Conservation (phyloP, 345 rosid species). For the Eucalyptus viminalis region DNA sequence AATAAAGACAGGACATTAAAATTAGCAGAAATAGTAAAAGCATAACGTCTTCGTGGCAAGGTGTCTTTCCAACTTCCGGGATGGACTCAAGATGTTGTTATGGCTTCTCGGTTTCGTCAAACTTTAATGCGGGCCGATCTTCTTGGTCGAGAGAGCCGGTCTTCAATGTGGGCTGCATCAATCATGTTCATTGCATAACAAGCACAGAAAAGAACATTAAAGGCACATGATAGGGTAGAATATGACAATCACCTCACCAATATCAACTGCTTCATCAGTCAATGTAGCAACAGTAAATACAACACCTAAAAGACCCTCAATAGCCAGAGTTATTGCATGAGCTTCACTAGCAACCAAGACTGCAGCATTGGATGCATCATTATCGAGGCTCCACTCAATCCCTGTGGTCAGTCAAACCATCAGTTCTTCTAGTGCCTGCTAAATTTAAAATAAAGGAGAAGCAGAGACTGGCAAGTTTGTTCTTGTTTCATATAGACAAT, state of each 20-base stretch:
- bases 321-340: constrained; percentile 89
- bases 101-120: too few species aligned
- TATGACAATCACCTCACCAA: constrained; percentile 62
- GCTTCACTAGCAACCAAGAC: constrained; percentile 99
- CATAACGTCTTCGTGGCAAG: too few species aligned
- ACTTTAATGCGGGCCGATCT: too few species aligned
- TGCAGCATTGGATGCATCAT: constrained; percentile 93
- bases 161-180: too few species aligned
- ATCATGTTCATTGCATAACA: neutral
- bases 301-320: constrained; percentile 91
- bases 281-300: constrained; percentile 89
- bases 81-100: too few species aligned
- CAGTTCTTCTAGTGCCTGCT: neutral
- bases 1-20: too few species aligned
- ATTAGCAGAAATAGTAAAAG: too few species aligned
- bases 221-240: neutral
- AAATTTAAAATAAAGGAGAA: neutral
- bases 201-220: neutral
- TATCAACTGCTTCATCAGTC: constrained; percentile 92
- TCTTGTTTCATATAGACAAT: neutral
- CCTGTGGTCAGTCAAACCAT: constrained; percentile 31
- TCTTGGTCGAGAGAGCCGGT: too few species aligned
- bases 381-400: constrained; percentile 95
- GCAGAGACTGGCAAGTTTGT: neutral
- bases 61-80: too few species aligned